phyloP scores from a whole-genome alignment of 176 grass and related monocot species.

The Avena sativa region DNA sequence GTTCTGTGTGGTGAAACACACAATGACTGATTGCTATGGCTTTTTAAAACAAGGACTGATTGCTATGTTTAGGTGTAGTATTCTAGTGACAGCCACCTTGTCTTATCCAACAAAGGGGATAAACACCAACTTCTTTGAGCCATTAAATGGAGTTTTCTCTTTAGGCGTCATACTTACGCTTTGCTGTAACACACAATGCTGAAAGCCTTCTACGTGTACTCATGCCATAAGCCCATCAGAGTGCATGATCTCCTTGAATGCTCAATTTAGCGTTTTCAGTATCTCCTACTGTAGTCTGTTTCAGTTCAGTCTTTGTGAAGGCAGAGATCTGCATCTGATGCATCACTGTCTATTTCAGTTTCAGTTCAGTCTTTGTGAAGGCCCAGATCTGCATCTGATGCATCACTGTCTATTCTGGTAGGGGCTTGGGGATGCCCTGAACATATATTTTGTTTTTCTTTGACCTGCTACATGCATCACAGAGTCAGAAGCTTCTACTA shows the following conservation, averaged over 20 bases:
- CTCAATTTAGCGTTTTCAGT: not conserved
- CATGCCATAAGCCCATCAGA: not conserved
- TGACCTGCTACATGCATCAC: not conserved
- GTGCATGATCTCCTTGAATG: slow-evolving; percentile 20
- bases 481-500: not conserved
- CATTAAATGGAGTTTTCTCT: slow-evolving; percentile 12
- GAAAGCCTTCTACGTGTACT: not conserved
- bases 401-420: not conserved
- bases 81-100: slow-evolving; percentile 14
- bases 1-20: not conserved
- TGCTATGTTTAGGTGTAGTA: slow-evolving; percentile 12
- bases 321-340: too few relatives aligned
- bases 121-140: slow-evolving; percentile 23
- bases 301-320: not conserved
- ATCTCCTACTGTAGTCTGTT: slow-evolving; percentile 3
- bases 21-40: not conserved
- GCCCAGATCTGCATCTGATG: not conserved
- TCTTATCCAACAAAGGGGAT: slow-evolving; percentile 34
- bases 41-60: not conserved
- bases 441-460: not conserved
- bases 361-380: not conserved
- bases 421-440: not conserved
- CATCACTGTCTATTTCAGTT: not conserved
- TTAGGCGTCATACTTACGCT: not conserved
- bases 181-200: slow-evolving; percentile 31